Evolutionary conservation across 164 flowering plant genomes (phyloP), one percentile per base, ranked within the genome.

Genomic region (Amborella trichopoda): DNA sequence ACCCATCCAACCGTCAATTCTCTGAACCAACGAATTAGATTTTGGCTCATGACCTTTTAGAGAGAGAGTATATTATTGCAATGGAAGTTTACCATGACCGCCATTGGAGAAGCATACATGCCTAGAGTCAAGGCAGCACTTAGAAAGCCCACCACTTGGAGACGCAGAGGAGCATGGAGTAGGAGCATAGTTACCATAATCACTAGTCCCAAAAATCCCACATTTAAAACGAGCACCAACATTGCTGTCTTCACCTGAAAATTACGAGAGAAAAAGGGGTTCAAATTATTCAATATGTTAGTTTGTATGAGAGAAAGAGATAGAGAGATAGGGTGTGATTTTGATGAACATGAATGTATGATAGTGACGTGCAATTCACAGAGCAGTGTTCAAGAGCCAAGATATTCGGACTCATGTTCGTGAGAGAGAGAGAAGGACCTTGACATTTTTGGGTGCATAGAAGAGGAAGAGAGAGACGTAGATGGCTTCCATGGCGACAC

Each of bases 81-180:
- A n/a, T n/a, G 26, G 4, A 16, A 3, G 17, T 28, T 55, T 72
- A 81, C 95, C 78, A 84, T 75, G 59, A 52, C 67, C 4, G 70
- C 32, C 6, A 79, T 30, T 21, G 95, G 95, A 0, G 90, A 51
- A 17, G 69, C 89, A 55, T 79, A 84, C 90, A 84, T 81, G 49
- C 67, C 80, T 6, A 84, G 39, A 13, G 82, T 78, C 19, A 81
- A 58, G 10, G 49, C 73, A 18, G 88, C 75, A 46, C 88, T 75
- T 17, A 85, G 2, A 22, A 73, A 20, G 38, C 95, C 91, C 4
- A 69, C 64, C 5, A 78, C 53, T 2, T 73, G 62, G 2, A 79
- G 56, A 18, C 72, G 50, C 23, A 49, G 3, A 6, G 16, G 41
- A 49, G 68, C 75, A 54, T 65, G 76, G 8, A 74, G 13, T 0